Evolutionary conservation across 176 grass and related monocot genomes (phyloP).

Genomic region (Lolium multiflorum): DNA sequence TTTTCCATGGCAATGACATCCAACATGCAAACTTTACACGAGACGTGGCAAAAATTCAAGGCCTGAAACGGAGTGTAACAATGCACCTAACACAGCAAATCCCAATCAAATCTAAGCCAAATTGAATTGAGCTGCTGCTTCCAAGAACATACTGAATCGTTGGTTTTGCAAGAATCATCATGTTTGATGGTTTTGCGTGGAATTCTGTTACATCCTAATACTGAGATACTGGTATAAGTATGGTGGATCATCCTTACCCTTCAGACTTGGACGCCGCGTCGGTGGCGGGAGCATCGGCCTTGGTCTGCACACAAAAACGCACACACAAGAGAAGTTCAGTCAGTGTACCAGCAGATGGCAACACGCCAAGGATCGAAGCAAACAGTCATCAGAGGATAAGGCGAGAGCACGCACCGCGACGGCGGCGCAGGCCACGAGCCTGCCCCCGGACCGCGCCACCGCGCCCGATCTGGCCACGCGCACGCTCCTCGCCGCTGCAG

Average conservation of each 20-base stretch:
- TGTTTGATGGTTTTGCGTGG: background rate
- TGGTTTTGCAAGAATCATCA: background rate
- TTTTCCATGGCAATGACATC: background rate
- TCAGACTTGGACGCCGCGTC: constrained; percentile 26
- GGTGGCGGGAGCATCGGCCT: constrained; percentile 46
- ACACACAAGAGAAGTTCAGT: background rate
- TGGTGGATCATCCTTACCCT: constrained; percentile 26
- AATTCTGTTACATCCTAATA: no score
- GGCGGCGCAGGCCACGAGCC: constrained; percentile 30
- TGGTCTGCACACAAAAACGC: constrained; percentile 33
- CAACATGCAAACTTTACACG: background rate
- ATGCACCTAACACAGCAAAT: background rate
- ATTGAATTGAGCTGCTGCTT: background rate
- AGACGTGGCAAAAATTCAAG: background rate
- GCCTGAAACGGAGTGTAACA: background rate
- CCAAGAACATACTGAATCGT: background rate
- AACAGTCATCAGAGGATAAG: background rate
- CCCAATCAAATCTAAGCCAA: background rate
- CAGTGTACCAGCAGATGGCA: constrained; percentile 26
- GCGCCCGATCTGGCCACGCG: constrained; percentile 17
- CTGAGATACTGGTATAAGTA: no score
- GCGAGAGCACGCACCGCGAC: constrained; percentile 47
- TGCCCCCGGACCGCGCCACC: background rate
- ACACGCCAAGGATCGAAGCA: background rate
- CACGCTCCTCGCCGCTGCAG: constrained; percentile 41